Conservation (phyloP, 164 flowering plant species). For the Taxillus chinensis region DNA sequence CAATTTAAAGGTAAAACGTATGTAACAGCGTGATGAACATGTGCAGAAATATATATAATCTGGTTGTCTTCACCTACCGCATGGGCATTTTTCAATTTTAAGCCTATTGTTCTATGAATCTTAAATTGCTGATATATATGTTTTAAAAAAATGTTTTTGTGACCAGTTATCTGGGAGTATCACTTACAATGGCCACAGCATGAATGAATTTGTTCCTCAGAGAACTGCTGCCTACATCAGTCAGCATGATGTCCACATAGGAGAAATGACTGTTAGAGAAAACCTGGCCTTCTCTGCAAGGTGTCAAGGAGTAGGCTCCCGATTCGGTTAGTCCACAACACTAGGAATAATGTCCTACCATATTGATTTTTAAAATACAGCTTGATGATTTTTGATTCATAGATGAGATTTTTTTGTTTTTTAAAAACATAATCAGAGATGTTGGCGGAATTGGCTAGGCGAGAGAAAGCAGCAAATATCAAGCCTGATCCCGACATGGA, state of each 20-base stretch:
- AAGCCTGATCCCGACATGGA: constrained; percentile 58
- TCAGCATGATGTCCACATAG: constrained; percentile 24
- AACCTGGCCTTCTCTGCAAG: constrained; percentile 23
- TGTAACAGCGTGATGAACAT: too few species aligned
- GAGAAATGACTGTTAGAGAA: constrained; percentile 21
- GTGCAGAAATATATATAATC: too few species aligned
- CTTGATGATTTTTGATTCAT: background rate
- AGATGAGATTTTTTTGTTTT: background rate
- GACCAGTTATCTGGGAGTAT: constrained; percentile 42
- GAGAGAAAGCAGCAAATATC: constrained; percentile 43
- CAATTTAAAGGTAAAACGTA: constrained; percentile 24
- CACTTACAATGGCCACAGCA: constrained; percentile 24
- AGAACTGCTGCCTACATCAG: constrained; percentile 26
- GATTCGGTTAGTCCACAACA: constrained; percentile 15
- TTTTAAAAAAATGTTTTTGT: background rate
- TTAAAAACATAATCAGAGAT: constrained; percentile 21
- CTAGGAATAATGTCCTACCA: too few species aligned
- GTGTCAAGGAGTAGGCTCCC: constrained; percentile 15
- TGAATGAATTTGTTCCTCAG: constrained; percentile 25
- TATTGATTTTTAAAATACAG: background rate
- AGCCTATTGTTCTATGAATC: too few species aligned
- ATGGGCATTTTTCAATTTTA: too few species aligned
- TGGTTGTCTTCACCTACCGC: too few species aligned
- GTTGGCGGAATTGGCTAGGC: constrained; percentile 38
- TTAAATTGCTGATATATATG: too few species aligned